A percentile compares a stretch with the other conserved stretches of the same genome.
phyloP scores from a whole-genome alignment of 306 rosid species.

The Corylus avellana region DNA sequence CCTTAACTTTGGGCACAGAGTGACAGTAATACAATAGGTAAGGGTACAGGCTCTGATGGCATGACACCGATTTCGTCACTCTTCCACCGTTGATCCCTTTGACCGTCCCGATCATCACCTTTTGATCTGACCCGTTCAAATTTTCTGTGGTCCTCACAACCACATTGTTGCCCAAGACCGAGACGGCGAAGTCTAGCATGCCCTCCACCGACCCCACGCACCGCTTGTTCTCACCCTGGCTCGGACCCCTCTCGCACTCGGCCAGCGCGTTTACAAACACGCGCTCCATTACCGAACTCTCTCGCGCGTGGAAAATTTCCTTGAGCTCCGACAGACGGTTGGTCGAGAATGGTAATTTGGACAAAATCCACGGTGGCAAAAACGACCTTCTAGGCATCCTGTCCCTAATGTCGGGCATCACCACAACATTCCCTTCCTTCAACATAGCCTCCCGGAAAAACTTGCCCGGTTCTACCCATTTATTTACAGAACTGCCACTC shows the following conservation, averaged over 20 bases:
- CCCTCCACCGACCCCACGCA: slow-evolving; percentile 76
- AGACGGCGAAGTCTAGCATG: slow-evolving; percentile 68
- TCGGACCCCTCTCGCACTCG: slow-evolving; percentile 72
- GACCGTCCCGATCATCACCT: slow-evolving; percentile 64
- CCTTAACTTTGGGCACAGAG: slow-evolving; percentile 74
- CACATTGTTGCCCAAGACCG: slow-evolving; percentile 51
- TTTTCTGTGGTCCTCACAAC: slow-evolving; percentile 44
- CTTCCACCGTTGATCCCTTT: slow-evolving; percentile 58
- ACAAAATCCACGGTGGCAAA: slow-evolving; percentile 52
- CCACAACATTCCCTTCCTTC: slow-evolving; percentile 61
- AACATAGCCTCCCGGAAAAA: slow-evolving; percentile 67
- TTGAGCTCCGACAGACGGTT: slow-evolving; percentile 24
- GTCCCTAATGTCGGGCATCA: slow-evolving; percentile 75
- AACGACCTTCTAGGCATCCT: slow-evolving; percentile 76
- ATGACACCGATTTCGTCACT: slow-evolving; percentile 69
- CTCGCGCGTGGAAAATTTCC: slow-evolving; percentile 47
- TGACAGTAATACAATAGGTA: slow-evolving; percentile 85
- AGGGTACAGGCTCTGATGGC: slow-evolving; percentile 90
- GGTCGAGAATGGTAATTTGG: slow-evolving; percentile 62
- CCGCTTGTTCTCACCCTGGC: slow-evolving; percentile 66
- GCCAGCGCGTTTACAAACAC: slow-evolving; percentile 39
- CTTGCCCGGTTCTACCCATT: slow-evolving; percentile 60
- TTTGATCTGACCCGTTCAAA: slow-evolving; percentile 51
- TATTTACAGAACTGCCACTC: slow-evolving; percentile 51
- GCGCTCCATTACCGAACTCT: slow-evolving; percentile 46